Conservation (phyloP, 2,329 filamentous ascomycete genomes). For the Chaetomiaceae sp. region DNA sequence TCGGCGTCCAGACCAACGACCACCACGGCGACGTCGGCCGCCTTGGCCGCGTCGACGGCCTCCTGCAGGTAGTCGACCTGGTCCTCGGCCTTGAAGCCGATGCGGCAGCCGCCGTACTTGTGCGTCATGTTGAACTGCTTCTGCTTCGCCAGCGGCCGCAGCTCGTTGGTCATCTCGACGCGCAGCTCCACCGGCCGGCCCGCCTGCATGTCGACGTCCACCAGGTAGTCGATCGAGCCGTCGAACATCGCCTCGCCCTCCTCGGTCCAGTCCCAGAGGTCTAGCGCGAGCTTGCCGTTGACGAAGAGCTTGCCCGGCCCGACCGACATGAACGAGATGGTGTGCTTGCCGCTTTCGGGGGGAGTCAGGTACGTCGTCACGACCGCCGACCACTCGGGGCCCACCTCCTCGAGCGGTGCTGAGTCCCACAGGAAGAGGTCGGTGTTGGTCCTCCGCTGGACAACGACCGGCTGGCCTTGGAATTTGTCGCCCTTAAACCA, state of each 20-base stretch:
- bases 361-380: conserved; percentile 56
- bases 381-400: conserved; percentile 58
- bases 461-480: conserved; percentile 48
- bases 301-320: conserved; percentile 58
- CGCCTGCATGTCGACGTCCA: conserved; percentile 53
- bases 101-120: conserved; percentile 64
- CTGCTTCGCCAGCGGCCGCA: conserved; percentile 56
- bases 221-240: conserved; percentile 57
- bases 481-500: conserved; percentile 61
- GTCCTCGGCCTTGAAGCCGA: conserved; percentile 64
- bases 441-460: conserved; percentile 56
- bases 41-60: conserved; percentile 55
- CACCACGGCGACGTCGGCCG: conserved; percentile 61
- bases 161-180: conserved; percentile 60
- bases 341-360: conserved; percentile 54
- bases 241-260: conserved; percentile 67
- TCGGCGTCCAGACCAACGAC: conserved; percentile 65
- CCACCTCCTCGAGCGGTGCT: conserved; percentile 52
- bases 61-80: conserved; percentile 57
- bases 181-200: conserved; percentile 55
- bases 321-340: conserved; percentile 61
- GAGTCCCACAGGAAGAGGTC: conserved; percentile 68
- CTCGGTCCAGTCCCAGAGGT: conserved; percentile 64
- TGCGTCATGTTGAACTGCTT: conserved; percentile 51
- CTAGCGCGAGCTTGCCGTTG: conserved; percentile 52